Evolutionary conservation across 225 moss, liverwort and hornwort species (phyloP).

Genomic region (Asterella californica): DNA sequence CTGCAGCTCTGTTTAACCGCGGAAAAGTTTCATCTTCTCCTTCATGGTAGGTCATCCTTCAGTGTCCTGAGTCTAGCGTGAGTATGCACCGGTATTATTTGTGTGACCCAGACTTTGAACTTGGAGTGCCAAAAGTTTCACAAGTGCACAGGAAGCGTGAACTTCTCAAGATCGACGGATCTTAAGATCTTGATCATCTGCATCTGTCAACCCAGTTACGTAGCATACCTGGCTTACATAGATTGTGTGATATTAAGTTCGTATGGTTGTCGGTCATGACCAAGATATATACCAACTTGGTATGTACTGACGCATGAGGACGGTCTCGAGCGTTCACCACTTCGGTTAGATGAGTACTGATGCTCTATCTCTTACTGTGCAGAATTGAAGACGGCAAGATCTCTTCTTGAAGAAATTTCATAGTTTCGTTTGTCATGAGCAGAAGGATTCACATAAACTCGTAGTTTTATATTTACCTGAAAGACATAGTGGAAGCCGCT

Average conservation of each 20-base stretch:
- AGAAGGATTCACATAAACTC: too few relatives aligned
- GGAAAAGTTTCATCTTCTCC: constrained; percentile 78
- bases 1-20: constrained; percentile 63
- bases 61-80: background rate
- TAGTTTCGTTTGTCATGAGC: constrained; percentile 11
- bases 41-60: constrained; percentile 49
- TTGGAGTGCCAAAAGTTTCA: background rate
- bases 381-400: constrained; percentile 80
- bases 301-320: background rate
- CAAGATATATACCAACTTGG: too few relatives aligned
- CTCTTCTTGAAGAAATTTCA: constrained; percentile 54
- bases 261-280: too few relatives aligned
- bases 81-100: background rate
- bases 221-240: background rate
- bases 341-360: background rate
- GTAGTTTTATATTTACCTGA: too few relatives aligned
- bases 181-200: background rate
- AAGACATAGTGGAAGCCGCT: too few relatives aligned
- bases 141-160: background rate
- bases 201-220: too few relatives aligned
- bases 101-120: background rate
- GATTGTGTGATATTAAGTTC: background rate
- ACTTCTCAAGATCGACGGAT: background rate
- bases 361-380: constrained; percentile 7
- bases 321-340: background rate